These are phyloP conservation scores for Aspergillus campestris DNA, from an alignment of 495 filamentous ascomycete genomes.

Conservation along the genomic window DNA sequence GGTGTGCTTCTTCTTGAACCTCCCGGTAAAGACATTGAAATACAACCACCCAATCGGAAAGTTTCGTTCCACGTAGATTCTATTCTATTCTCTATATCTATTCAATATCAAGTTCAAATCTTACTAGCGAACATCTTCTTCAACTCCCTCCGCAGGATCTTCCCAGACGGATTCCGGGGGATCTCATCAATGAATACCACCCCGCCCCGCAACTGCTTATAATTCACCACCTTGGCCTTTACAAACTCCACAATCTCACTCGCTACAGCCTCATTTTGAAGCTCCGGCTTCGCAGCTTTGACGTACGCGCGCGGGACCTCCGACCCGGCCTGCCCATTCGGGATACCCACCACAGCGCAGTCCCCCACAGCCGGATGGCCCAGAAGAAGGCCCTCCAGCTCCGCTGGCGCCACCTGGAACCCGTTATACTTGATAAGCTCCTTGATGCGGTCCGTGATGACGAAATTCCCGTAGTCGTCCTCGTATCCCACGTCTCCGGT, in stretches of 20 bases:
- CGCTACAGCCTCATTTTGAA: constrained; percentile 17
- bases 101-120: too few species aligned
- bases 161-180: constrained; percentile 66
- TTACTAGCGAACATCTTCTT: not conserved
- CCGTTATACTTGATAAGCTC: constrained; percentile 71
- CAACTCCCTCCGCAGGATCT: constrained; percentile 55
- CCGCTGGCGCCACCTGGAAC: constrained; percentile 67
- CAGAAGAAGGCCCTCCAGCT: constrained; percentile 58
- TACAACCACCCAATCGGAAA: too few species aligned
- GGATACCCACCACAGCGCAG: constrained; percentile 61
- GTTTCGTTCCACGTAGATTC: too few species aligned
- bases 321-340: constrained; percentile 47
- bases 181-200: constrained; percentile 62
- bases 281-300: constrained; percentile 26
- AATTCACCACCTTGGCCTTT: constrained; percentile 37
- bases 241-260: constrained; percentile 48
- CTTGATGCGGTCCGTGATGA: constrained; percentile 61
- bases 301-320: constrained; percentile 71
- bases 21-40: too few species aligned
- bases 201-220: constrained; percentile 66
- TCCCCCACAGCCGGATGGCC: constrained; percentile 56
- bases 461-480: constrained; percentile 41
- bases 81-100: too few species aligned
- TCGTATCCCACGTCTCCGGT: constrained; percentile 46
- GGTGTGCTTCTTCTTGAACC: too few species aligned